Evolutionary conservation across 73 alveolate genomes (phyloP), one percentile per base, ranked within the genome.

Genomic region (Blepharisma japonicum): DNA sequence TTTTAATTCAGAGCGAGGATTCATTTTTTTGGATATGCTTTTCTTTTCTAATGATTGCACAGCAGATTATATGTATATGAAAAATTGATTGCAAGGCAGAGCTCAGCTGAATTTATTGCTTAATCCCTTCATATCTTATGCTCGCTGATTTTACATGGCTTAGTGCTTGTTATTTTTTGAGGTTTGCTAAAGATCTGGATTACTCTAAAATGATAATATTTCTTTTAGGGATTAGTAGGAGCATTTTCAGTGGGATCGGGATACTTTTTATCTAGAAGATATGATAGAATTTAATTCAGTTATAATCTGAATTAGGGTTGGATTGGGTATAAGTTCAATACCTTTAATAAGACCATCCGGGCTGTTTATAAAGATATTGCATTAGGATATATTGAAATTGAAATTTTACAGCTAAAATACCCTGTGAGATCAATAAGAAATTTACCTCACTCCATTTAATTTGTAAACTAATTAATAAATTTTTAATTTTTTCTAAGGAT

Each of bases 401-500:
- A 61, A 8, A 39, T 61, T 25, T 25, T 25, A 20, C 47, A 61
- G 50, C 47, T 61, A 39, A 61, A 61, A 25, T 9, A 61, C 47
- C 74, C 74, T 20, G 46, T 61, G 11, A n/a, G 23, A 25, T 14
- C 74, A 14, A 20, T 61, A 8, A 8, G n/a, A 8, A 20, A 20
- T 61, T n/a, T 39, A 18, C 74, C 74, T 20, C 74, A 61, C 23
- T 61, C 74, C 14, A 48, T 61, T n/a, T 61, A 61, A 32, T 32
- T 32, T 32, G 42, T 32, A 32, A n/a, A 32, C 42, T 32, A 32
- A 32, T 32, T 32, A 32, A 32, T 32, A 3, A 32, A 32, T 1
- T 32, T 32, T 32, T 32, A 32, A 32, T 32, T 32, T 1, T 32
- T 32, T 32, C 42, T 32, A 32, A 32, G 42, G 42, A 32, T 32